A percentile compares a stretch with the other conserved stretches of the same genome.
These are phyloP conservation scores for Closterium sp. DNA, from an alignment of 139 green algal genomes.

Conservation along the genomic window DNA sequence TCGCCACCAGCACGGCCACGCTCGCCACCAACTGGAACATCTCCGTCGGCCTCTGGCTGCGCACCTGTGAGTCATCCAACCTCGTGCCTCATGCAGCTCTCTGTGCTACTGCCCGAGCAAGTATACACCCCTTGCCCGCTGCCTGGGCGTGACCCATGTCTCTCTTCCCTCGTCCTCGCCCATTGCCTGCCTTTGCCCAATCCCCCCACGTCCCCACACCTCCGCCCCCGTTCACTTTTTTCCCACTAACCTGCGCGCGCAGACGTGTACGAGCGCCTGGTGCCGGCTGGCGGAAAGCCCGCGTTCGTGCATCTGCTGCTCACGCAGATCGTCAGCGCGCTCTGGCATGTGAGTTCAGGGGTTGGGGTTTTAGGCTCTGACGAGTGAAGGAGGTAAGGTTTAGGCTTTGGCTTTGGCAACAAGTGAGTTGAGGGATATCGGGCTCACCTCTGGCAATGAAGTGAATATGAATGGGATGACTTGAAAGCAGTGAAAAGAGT, in stretches of 20 bases:
- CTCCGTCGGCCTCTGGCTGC: slow-evolving; percentile 39
- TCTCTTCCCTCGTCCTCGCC: no score
- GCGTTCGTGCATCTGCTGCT: slow-evolving; percentile 35
- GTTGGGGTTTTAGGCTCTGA: background rate
- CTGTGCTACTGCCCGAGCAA: no score
- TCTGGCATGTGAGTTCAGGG: slow-evolving; percentile 48
- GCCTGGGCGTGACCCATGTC: no score
- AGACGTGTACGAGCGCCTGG: slow-evolving; percentile 51
- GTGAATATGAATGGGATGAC: background rate
- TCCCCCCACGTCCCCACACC: background rate
- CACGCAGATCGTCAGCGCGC: slow-evolving; percentile 37
- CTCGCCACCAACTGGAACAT: slow-evolving; percentile 52
- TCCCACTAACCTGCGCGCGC: background rate
- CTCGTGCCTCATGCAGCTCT: no score
- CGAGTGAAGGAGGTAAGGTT: no score
- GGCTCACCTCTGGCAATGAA: background rate
- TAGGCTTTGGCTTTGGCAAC: no score
- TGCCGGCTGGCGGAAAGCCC: slow-evolving; percentile 19
- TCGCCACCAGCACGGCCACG: slow-evolving; percentile 19
- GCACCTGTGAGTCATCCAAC: slow-evolving; percentile 13
- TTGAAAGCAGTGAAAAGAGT: background rate
- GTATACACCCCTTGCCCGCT: no score
- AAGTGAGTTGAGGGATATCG: background rate
- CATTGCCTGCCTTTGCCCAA: no score
- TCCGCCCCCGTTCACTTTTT: background rate